A percentile compares a stretch with the other conserved stretches of the same genome.
Evolutionary conservation across 257 asterid species (phyloP).

Genomic region (Jasminum sambac): DNA sequence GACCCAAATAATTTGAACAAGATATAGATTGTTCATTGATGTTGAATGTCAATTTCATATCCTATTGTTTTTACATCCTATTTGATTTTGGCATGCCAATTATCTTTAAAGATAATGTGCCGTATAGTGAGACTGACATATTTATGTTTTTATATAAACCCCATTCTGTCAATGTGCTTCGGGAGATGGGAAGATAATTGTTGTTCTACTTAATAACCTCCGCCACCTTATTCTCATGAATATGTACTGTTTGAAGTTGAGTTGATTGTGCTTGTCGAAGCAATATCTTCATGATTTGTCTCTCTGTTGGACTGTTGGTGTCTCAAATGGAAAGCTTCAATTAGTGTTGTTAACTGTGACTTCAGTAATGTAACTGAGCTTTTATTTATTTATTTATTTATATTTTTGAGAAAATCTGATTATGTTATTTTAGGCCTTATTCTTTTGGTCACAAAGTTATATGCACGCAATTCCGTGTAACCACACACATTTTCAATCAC

Average conservation of each 20-base stretch:
- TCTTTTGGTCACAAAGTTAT: too few relatives aligned
- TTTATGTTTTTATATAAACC: constrained; percentile 8
- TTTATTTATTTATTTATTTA: too few relatives aligned
- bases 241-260: background rate
- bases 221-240: background rate
- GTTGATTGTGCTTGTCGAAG: background rate
- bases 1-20: background rate
- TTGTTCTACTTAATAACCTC: background rate
- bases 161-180: background rate
- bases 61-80: constrained; percentile 2
- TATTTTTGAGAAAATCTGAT: too few relatives aligned
- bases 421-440: too few relatives aligned
- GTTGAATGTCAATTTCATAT: background rate
- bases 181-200: background rate
- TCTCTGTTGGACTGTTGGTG: background rate
- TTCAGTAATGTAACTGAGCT: background rate
- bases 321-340: background rate
- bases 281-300: background rate
- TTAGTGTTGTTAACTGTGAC: constrained; percentile 1
- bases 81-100: background rate
- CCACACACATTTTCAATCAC: too few relatives aligned
- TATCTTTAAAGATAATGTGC: constrained; percentile 1
- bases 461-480: too few relatives aligned
- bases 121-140: constrained; percentile 5
- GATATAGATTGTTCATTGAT: background rate